Percentiles rank a stretch among this genome's conserved stretches.
Evolutionary conservation across 768 basidiomycete genomes (phyloP).

Genomic region (Collybia sordida): DNA sequence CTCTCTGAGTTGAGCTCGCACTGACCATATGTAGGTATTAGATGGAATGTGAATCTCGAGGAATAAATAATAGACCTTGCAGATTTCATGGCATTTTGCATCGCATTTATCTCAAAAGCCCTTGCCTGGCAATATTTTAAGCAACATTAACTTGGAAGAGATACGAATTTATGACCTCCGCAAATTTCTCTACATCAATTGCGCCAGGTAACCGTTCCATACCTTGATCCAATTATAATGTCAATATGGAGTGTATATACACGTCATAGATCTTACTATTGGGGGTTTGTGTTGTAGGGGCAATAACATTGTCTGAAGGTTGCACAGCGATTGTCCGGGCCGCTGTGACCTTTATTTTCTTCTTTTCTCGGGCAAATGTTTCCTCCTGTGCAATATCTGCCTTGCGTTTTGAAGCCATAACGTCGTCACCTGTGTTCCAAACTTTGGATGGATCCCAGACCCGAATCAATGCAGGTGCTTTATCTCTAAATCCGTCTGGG

Average conservation of each 20-base stretch:
- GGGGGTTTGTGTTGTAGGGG: constrained; percentile 36
- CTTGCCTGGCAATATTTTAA: constrained; percentile 55
- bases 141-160: constrained; percentile 1
- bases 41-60: not conserved
- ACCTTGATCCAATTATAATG: constrained; percentile 33
- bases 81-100: constrained; percentile 83
- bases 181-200: constrained; percentile 87
- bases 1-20: constrained; percentile 70
- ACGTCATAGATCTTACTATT: constrained; percentile 33
- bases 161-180: constrained; percentile 52
- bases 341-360: constrained; percentile 63
- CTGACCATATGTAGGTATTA: constrained; percentile 34
- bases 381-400: constrained; percentile 27
- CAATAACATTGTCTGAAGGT: constrained; percentile 27
- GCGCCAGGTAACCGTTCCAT: constrained; percentile 63
- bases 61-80: constrained; percentile 54
- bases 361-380: constrained; percentile 52
- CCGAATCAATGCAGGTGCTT: too few species aligned
- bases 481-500: too few species aligned
- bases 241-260: not conserved
- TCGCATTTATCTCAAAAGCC: constrained; percentile 86
- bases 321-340: constrained; percentile 75
- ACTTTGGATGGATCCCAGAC: too few species aligned
- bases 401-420: constrained; percentile 39
- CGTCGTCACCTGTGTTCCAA: not conserved